Evolutionary conservation across 352 stramenopile genomes (phyloP).

Genomic region (Elongisporangium undulatum): DNA sequence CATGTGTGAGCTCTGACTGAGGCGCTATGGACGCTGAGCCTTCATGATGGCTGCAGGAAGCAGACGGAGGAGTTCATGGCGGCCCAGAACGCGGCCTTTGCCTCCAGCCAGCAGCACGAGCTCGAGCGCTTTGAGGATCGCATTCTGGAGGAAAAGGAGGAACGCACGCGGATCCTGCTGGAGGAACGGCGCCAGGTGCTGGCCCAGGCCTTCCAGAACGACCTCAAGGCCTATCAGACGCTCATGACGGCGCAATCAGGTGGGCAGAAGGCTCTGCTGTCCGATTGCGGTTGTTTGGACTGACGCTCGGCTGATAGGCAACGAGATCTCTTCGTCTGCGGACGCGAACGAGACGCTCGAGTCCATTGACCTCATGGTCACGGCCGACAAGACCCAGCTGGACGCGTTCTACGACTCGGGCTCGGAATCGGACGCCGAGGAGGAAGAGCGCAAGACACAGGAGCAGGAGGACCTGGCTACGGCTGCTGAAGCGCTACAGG

Average conservation of each 20-base stretch:
- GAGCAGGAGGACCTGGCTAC: conserved; percentile 8
- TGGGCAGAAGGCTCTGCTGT: too few relatives aligned
- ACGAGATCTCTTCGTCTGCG: neutral
- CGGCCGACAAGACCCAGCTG: conserved; percentile 47
- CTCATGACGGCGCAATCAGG: conserved; percentile 50
- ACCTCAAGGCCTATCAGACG: conserved; percentile 79
- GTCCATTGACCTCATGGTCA: conserved; percentile 67
- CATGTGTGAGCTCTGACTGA: too few relatives aligned
- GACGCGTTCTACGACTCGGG: conserved; percentile 77
- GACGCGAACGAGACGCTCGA: conserved; percentile 49
- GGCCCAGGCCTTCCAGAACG: conserved; percentile 62
- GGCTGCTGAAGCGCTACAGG: neutral
- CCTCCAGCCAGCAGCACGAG: conserved; percentile 58
- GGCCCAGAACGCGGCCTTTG: conserved; percentile 68
- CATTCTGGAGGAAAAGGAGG: conserved; percentile 65
- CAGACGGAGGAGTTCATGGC: conserved; percentile 73
- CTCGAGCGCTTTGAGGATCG: conserved; percentile 64
- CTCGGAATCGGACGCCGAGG: conserved; percentile 32
- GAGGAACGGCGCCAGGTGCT: conserved; percentile 51
- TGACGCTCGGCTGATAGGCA: neutral
- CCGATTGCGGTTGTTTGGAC: too few relatives aligned
- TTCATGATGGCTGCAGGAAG: conserved; percentile 13
- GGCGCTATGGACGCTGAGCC: neutral
- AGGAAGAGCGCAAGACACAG: conserved; percentile 21
- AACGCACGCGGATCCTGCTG: conserved; percentile 46